Base-by-base conservation (phyloP, 768 basidiomycete species). In the Hypholoma fasciculare region DNA sequence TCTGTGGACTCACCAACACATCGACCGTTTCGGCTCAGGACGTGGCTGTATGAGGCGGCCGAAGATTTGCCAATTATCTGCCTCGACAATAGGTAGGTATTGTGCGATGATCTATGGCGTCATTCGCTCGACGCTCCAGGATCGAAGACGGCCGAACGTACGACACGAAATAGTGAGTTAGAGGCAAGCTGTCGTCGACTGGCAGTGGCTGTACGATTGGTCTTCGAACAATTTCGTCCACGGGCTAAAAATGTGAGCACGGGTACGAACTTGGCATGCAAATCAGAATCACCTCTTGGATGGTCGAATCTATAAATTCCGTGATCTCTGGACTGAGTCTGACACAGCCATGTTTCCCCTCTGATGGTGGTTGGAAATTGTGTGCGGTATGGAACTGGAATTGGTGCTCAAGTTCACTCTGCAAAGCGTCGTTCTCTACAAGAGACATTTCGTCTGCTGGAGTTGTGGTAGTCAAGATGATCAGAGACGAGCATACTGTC, bases 81-180 rank as follows among this genome's bases (percentile, higher is more conserved):
- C 42, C 82, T 75, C 1, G 82, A 76, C 2, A 86, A 70, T 0
- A 88, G 77, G 61, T 88, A 88, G 1, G 87, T 87, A 64, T 88
- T 88, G 62, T 88, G 86, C 0, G 85, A 86, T 1, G 85, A 83
- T 4, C 85, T 84, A 66, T 13, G 16, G 49, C 47, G 48, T 26
- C 38, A 20, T 20, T 23, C 50, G 46, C 38, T 51, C 20, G 36
- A 49, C 42, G n/a, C 30, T 26, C 20, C 30, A 30, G 53, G 36
- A 56, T 23, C 62, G 49, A 53, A n/a, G 34, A 9, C 37, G 44
- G 67, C 7, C 6, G 38, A n/a, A 67, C 78, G 56, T 61, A 78
- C 77, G 85, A 86, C 53, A 87, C 75, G 58, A 81, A 85, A 63
- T 88, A 87, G 51, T 82, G 72, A 3, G 78, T 80, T 37, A 85